Conservation (phyloP, 805 yeast species). For the Wickerhamomyces rabaulensis region DNA sequence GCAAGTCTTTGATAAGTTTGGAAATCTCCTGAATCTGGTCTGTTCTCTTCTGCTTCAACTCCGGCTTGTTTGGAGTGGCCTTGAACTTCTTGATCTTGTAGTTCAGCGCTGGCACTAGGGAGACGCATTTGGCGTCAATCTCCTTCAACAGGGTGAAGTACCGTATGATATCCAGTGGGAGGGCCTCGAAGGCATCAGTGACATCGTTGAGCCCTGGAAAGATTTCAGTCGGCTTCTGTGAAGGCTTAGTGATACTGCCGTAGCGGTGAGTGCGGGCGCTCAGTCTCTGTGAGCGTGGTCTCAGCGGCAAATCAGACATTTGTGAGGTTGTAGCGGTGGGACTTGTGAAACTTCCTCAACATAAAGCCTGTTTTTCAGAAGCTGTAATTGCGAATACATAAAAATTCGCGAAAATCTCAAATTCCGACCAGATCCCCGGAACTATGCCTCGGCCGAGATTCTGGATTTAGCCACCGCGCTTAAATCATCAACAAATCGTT, state of each 20-base stretch:
- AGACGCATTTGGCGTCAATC: conserved; percentile 89
- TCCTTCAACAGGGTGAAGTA: conserved; percentile 87
- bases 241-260: background rate
- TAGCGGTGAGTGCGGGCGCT: conserved; percentile 9
- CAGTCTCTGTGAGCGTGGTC: conserved; percentile 32
- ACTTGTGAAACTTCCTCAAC: too few species aligned
- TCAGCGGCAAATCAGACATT: conserved; percentile 24
- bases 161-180: conserved; percentile 77
- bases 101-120: conserved; percentile 63
- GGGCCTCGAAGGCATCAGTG: conserved; percentile 84
- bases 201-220: conserved; percentile 90
- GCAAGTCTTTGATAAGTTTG: conserved; percentile 51
- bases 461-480: too few species aligned
- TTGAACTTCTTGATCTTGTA: conserved; percentile 46
- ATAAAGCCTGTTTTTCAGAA: too few species aligned
- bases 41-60: conserved; percentile 14
- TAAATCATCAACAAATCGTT: too few species aligned
- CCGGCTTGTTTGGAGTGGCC: conserved; percentile 22
- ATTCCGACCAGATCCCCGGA: too few species aligned
- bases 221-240: conserved; percentile 28
- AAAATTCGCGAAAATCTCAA: background rate
- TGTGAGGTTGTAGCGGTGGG: too few species aligned
- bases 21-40: conserved; percentile 33
- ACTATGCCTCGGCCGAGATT: background rate
- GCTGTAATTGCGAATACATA: too few species aligned